phyloP scores from a whole-genome alignment of 139 green algal species.

The Tetraselmis striata region DNA sequence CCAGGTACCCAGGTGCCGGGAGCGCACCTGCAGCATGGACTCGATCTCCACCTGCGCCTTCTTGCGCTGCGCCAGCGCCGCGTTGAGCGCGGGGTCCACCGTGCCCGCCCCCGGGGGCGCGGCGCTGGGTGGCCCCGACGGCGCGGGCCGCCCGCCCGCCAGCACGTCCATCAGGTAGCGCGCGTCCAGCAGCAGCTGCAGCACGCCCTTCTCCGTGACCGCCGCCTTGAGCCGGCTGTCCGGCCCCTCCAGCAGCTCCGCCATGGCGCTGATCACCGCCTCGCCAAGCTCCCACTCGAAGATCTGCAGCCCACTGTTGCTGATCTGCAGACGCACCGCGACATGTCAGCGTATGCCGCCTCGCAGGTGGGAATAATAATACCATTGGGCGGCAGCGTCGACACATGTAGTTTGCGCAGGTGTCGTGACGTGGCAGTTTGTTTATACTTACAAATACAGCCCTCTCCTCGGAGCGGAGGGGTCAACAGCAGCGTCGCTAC shows the following conservation, averaged over 20 bases:
- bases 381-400: no score
- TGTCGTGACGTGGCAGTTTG: no score
- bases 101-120: constrained; percentile 3
- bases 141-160: constrained; percentile 38
- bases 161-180: constrained; percentile 69
- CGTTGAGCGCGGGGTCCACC: constrained; percentile 12
- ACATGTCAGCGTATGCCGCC: no score
- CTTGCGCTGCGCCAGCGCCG: constrained; percentile 28
- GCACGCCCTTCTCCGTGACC: constrained; percentile 74
- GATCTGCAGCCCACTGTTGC: constrained; percentile 41
- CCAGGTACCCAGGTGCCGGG: no score
- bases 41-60: constrained; percentile 29
- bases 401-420: no score
- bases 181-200: constrained; percentile 89
- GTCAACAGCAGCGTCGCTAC: no score
- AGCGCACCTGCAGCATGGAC: constrained; percentile 44
- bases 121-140: constrained; percentile 3
- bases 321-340: background rate
- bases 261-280: constrained; percentile 20
- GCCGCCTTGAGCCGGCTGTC: background rate
- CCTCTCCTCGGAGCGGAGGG: no score
- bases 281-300: constrained; percentile 68
- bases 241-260: background rate
- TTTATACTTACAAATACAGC: no score
- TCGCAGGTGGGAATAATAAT: no score